Evolutionary conservation across 1,284 basidiomycete species (phyloP).

Genomic region (Malassezia arunalokei): DNA sequence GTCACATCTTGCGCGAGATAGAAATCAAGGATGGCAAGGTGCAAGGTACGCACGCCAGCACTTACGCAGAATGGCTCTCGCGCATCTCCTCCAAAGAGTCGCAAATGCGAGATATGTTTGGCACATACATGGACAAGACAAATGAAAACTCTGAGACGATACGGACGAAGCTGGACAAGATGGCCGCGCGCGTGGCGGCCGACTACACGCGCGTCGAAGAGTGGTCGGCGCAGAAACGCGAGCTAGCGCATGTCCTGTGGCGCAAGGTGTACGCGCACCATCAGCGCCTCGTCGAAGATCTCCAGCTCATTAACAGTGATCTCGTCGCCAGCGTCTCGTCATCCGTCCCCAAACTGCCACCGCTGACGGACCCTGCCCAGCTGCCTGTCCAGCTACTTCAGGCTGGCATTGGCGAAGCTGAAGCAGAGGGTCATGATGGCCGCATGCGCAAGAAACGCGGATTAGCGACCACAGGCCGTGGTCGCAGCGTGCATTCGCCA

Average conservation of each 20-base stretch:
- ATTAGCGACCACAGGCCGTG: background rate
- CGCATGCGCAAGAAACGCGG: constrained; percentile 1
- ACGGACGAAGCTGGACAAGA: constrained; percentile 31
- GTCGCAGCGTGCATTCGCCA: background rate
- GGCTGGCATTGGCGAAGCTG: constrained; percentile 23
- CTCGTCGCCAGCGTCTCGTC: constrained; percentile 30
- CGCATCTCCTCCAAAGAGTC: constrained; percentile 33
- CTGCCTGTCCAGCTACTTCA: constrained; percentile 23
- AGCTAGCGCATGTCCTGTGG: constrained; percentile 30
- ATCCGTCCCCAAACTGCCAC: constrained; percentile 17
- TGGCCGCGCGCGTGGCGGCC: constrained; percentile 28
- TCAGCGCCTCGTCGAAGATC: constrained; percentile 26
- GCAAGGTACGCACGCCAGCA: constrained; percentile 18
- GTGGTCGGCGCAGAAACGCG: constrained; percentile 33
- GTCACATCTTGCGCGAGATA: constrained; percentile 41
- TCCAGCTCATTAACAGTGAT: constrained; percentile 28
- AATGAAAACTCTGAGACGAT: constrained; percentile 19
- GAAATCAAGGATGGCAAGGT: constrained; percentile 43
- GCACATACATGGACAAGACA: constrained; percentile 16
- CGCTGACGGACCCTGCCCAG: constrained; percentile 10
- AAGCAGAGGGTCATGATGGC: background rate
- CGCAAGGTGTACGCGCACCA: constrained; percentile 23
- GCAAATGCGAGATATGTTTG: constrained; percentile 29
- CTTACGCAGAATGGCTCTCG: constrained; percentile 22
- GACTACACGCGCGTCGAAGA: constrained; percentile 40